phyloP scores from a whole-genome alignment of 495 filamentous ascomycete genomes.

The Hypoxylon lenormandii region DNA sequence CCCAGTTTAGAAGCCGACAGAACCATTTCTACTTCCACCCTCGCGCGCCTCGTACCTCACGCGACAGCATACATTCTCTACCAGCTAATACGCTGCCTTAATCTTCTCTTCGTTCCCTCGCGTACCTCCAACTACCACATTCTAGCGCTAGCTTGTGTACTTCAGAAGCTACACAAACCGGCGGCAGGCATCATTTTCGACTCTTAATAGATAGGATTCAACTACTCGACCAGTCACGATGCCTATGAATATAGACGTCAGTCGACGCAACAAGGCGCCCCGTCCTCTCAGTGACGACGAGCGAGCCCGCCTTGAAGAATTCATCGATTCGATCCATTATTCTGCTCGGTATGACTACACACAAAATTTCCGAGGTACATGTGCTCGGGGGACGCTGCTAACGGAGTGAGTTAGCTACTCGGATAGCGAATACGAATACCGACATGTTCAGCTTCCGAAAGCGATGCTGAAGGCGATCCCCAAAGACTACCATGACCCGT shows the following conservation, averaged over 20 bases:
- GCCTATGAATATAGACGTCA: constrained; percentile 78
- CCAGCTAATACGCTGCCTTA: neutral
- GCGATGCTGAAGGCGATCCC: constrained; percentile 97
- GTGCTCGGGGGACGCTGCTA: constrained; percentile 16
- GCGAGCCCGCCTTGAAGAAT: constrained; percentile 85
- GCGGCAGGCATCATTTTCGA: constrained; percentile 1
- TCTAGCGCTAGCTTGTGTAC: neutral
- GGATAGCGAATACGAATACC: constrained; percentile 90
- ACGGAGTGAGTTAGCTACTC: constrained; percentile 72
- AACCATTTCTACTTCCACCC: constrained; percentile 15
- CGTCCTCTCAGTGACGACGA: constrained; percentile 83
- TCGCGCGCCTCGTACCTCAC: constrained; percentile 18
- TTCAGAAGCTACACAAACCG: constrained; percentile 1
- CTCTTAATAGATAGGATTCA: constrained; percentile 1
- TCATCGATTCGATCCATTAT: constrained; percentile 91
- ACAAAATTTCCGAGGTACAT: neutral
- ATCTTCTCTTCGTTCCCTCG: neutral
- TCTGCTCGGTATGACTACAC: constrained; percentile 78
- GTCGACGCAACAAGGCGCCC: constrained; percentile 83
- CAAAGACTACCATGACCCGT: constrained; percentile 89
- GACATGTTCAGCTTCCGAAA: constrained; percentile 96
- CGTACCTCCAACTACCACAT: neutral
- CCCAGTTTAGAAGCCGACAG: constrained; percentile 24
- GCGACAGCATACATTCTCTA: constrained; percentile 36
- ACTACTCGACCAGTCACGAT: constrained; percentile 30